These are phyloP conservation scores for Nicotiana otophora DNA, from an alignment of 257 asterid genomes.

Conservation along the genomic window DNA sequence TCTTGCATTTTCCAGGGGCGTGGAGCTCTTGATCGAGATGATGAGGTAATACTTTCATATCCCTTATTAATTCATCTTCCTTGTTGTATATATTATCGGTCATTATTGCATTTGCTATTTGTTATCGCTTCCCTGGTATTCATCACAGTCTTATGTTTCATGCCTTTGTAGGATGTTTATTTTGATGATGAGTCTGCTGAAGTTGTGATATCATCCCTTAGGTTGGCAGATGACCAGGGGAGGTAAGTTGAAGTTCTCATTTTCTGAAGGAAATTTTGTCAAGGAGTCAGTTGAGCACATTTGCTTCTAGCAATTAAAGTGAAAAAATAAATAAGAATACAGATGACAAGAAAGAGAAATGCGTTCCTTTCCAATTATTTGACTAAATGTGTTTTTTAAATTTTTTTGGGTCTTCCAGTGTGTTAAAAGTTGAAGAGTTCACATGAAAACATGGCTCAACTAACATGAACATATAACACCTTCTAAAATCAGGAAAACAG, in stretches of 20 bases:
- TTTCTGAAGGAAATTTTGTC: not conserved
- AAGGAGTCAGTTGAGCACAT: not conserved
- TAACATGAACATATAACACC: not conserved
- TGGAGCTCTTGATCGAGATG: slow-evolving; percentile 75
- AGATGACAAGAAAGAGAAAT: not conserved
- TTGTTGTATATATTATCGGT: not conserved
- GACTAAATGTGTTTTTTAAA: not conserved
- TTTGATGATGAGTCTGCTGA: slow-evolving; percentile 96
- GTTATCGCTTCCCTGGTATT: slow-evolving; percentile 13
- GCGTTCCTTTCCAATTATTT: not conserved
- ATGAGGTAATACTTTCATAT: slow-evolving; percentile 54
- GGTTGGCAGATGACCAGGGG: slow-evolving; percentile 95
- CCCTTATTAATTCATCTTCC: not conserved
- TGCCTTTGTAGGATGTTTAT: slow-evolving; percentile 65
- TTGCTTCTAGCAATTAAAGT: not conserved
- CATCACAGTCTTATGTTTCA: slow-evolving; percentile 1
- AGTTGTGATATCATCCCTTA: slow-evolving; percentile 89
- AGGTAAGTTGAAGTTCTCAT: slow-evolving; percentile 51
- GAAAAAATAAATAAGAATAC: not conserved
- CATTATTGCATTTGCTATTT: not conserved
- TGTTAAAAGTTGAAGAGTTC: not conserved
- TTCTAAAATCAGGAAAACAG: not conserved
- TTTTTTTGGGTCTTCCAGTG: not conserved
- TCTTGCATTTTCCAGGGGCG: slow-evolving; percentile 58
- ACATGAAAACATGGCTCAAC: not conserved